Conservation (phyloP, 176 grass and related monocot species). For the Oropetium thomaeum region DNA sequence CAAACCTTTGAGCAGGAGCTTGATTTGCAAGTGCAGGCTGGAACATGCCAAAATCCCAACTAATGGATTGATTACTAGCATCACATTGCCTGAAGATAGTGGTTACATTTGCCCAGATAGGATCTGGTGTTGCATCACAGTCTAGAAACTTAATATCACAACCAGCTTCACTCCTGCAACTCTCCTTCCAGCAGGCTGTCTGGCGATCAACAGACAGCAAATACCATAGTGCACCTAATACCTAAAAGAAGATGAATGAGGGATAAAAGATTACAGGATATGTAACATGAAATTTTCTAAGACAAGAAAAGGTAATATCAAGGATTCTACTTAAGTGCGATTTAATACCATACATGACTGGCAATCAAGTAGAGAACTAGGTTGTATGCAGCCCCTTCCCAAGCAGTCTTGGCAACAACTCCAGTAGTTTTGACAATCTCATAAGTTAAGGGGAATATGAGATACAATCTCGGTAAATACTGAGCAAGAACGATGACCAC, state of each 20-base stretch:
- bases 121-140: conserved; percentile 40
- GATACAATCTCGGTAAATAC: conserved; percentile 91
- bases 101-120: conserved; percentile 43
- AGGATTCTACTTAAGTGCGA: conserved; percentile 3
- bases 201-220: conserved; percentile 80
- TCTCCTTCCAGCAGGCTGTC: conserved; percentile 84
- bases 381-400: conserved; percentile 96
- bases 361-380: conserved; percentile 95
- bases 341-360: conserved; percentile 67
- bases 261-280: neutral
- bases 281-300: neutral
- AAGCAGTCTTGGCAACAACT: conserved; percentile 90
- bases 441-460: conserved; percentile 93
- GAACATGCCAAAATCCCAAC: conserved; percentile 90
- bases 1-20: conserved; percentile 59
- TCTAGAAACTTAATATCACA: conserved; percentile 64
- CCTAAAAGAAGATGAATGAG: conserved; percentile 41
- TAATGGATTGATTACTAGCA: neutral
- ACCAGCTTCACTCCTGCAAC: conserved; percentile 50
- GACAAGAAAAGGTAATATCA: neutral
- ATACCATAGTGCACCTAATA: conserved; percentile 87
- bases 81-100: conserved; percentile 54
- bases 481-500: conserved; percentile 89
- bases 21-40: conserved; percentile 55
- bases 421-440: conserved; percentile 90